phyloP scores from a whole-genome alignment of 805 yeast species.

The Candida hungchunana region DNA sequence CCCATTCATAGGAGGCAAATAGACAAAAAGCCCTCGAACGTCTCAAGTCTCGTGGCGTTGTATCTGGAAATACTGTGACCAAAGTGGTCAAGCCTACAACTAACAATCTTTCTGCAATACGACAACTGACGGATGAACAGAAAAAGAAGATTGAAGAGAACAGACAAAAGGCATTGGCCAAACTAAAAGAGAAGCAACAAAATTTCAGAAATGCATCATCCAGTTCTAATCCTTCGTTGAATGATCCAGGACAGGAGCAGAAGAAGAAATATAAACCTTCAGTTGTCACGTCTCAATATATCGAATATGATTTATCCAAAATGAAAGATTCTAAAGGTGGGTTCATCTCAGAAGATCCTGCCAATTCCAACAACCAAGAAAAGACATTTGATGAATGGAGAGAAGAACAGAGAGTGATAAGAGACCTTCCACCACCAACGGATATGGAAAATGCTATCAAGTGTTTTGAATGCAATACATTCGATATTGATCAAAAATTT shows the following conservation, averaged over 20 bases:
- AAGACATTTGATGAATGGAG: slow-evolving; percentile 45
- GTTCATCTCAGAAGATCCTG: slow-evolving; percentile 31
- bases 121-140: slow-evolving; percentile 44
- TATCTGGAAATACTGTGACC: slow-evolving; percentile 12
- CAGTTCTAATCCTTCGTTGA: slow-evolving; percentile 20
- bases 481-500: slow-evolving; percentile 75
- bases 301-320: slow-evolving; percentile 85
- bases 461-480: slow-evolving; percentile 77
- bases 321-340: slow-evolving; percentile 92
- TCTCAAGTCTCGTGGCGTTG: slow-evolving; percentile 42
- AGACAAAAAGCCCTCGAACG: slow-evolving; percentile 59
- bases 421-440: slow-evolving; percentile 66
- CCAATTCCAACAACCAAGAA: slow-evolving; percentile 47
- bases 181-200: slow-evolving; percentile 31
- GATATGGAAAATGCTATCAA: slow-evolving; percentile 72
- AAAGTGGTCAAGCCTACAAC: slow-evolving; percentile 18
- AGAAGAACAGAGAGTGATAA: slow-evolving; percentile 39
- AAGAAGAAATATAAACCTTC: slow-evolving; percentile 32
- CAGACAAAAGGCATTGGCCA: slow-evolving; percentile 48
- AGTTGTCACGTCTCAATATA: slow-evolving; percentile 60
- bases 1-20: slow-evolving; percentile 1
- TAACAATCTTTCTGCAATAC: slow-evolving; percentile 19
- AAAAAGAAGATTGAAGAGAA: slow-evolving; percentile 46
- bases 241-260: not conserved
- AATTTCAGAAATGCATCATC: slow-evolving; percentile 37